Evolutionary conservation across 306 rosid genomes (phyloP), one percentile per base, ranked within the genome.

Genomic region (Trichosanthes cucumerina): DNA sequence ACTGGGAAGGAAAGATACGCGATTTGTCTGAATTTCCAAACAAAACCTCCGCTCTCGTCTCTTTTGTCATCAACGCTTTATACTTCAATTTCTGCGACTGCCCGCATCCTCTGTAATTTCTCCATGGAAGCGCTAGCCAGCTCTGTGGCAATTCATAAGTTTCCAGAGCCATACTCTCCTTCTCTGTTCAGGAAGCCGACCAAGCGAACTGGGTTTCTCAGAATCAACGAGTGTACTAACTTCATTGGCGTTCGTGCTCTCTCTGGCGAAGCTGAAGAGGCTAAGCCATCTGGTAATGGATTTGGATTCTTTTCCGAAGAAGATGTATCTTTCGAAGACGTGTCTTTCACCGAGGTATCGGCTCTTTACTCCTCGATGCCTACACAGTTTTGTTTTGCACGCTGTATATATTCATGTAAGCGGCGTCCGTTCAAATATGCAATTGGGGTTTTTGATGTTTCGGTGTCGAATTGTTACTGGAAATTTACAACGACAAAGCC

Each of bases 101-200:
- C 66, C 41, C 36, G 10, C 13, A 28, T 28, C 39, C 10, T 63
- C 41, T 6, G 69, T 87, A 82, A 74, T 91, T 93, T 87, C 78
- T 43, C 86, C 84, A 90, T 90, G 93, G 93, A 90, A 82, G 85
- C 93, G 76, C 87, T 90, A 58, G 83, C 91, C 0, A 83, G 86
- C 66, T 81, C 87, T 59, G 85, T 78, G 36, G 80, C 75, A 33
- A 11, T 56, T 60, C 68, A 89, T 81, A 85, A 81, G 83, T 77
- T 86, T 41, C 83, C 86, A 39, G 93, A 88, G 46, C 64, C 65
- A 19, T 54, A 26, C 70, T 73, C 82, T 1, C 46, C 58, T 72
- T 15, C 80, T 83, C 75, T 81, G 28, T 16, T 88, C 84, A 77
- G 80, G 77, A 77, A 87, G 9, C 56, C 79, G 7, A 57, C 58